Evolutionary conservation across 1,284 basidiomycete species (phyloP).

Genomic region (Boletus sp.): DNA sequence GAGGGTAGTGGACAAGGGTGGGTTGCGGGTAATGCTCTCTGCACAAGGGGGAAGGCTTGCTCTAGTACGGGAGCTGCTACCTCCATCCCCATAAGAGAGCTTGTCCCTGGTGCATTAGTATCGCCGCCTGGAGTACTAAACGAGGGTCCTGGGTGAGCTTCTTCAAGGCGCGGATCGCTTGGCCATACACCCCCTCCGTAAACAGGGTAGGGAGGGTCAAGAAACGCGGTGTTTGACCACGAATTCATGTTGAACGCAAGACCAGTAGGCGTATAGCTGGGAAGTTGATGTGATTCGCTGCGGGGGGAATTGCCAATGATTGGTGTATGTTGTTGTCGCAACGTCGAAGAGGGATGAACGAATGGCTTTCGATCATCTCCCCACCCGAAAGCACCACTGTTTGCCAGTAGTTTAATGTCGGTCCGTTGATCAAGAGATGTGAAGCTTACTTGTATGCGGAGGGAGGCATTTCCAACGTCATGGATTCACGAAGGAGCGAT

Average conservation of each 20-base stretch:
- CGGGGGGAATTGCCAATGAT: not conserved
- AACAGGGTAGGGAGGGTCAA: not conserved
- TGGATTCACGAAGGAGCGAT: not conserved
- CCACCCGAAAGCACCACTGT: conserved; percentile 2
- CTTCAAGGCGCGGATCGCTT: not conserved
- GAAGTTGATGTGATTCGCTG: not conserved
- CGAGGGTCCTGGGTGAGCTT: not conserved
- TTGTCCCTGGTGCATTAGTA: not conserved
- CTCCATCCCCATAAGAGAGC: not conserved
- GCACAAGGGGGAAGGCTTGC: not conserved
- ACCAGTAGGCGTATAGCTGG: conserved; percentile 1
- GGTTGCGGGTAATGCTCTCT: not conserved
- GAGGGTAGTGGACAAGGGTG: not conserved
- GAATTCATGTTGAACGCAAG: not conserved
- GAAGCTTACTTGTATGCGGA: conserved; percentile 13
- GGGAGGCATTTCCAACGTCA: conserved; percentile 10
- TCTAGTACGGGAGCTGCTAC: conserved; percentile 1
- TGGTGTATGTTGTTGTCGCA: conserved; percentile 6
- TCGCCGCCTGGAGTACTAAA: not conserved
- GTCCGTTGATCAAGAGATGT: not conserved
- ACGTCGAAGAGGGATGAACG: not conserved
- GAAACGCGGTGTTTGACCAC: conserved; percentile 1
- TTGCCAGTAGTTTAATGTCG: not conserved
- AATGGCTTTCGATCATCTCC: not conserved
- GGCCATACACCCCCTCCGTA: not conserved